Evolutionary conservation across 2,329 filamentous ascomycete species (phyloP).

Genomic region (Colletotrichum eleusines): DNA sequence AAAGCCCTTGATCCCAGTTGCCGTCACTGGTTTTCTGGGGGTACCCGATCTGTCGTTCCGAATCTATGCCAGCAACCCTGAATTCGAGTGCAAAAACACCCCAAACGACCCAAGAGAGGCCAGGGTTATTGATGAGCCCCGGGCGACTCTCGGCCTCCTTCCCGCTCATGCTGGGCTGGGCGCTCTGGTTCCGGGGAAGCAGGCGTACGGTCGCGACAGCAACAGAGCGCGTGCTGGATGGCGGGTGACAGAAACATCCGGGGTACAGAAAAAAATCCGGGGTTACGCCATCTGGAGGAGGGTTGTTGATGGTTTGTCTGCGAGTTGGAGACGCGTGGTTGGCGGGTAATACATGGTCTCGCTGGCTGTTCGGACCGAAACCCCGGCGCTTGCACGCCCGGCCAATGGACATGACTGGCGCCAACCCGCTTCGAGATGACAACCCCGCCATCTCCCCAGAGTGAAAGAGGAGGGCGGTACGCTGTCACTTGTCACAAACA

Average conservation of each 20-base stretch:
- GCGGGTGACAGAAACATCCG: slow-evolving; percentile 31
- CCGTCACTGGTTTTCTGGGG: background rate
- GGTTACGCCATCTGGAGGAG: slow-evolving; percentile 30
- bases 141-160: background rate
- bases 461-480: slow-evolving; percentile 5
- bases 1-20: background rate
- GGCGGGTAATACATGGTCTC: slow-evolving; percentile 40
- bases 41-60: background rate
- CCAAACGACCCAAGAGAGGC: background rate
- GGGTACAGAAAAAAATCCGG: slow-evolving; percentile 39
- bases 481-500: slow-evolving; percentile 24
- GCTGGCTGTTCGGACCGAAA: slow-evolving; percentile 39
- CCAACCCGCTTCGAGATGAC: slow-evolving; percentile 34
- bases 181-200: slow-evolving; percentile 17
- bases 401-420: slow-evolving; percentile 30
- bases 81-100: background rate
- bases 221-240: slow-evolving; percentile 6
- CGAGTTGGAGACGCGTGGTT: slow-evolving; percentile 34
- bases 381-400: slow-evolving; percentile 23
- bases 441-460: slow-evolving; percentile 27
- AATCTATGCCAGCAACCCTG: background rate
- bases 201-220: background rate
- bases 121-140: background rate
- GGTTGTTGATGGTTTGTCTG: slow-evolving; percentile 12
- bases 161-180: slow-evolving; percentile 1